Base-by-base conservation (phyloP, 768 basidiomycete species). In the Xanthoconium purpureum region DNA sequence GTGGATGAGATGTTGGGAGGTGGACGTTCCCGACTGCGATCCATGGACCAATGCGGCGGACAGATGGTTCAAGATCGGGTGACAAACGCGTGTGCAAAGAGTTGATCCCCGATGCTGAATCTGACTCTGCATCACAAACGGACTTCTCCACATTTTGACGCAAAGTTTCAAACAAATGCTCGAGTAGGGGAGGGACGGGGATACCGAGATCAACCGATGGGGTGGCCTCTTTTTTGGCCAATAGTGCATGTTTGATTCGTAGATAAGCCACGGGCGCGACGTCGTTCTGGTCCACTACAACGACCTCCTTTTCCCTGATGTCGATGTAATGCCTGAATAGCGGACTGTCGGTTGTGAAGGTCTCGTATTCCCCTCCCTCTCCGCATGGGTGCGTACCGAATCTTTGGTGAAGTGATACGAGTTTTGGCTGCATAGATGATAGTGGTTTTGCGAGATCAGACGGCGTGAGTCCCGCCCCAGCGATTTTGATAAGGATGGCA, bases 331-430 rank as follows among this genome's bases (percentile, higher is more conserved):
- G 79, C 62, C 91, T 91, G 81, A 95, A 98, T 13, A 96, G 66
- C 0, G 95, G 91, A 58, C 89, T 90, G 62, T 97, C 91, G 13
- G 94, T 75, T 1, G 96, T 98, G 55, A 98, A 76, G 0, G 88
- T 91, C 69, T 99, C 97, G 71, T 98, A 99, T 74, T 99, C 97
- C 3, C 97, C 97, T 2, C 97, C 97, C 74, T 99, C 97, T 11
- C 97, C 97, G 59, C 96, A 98, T 2, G 96, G 81, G 67, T 99
- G 97, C 0, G 89, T 87, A 5, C 94, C 94, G 64, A 94, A 99
- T 29, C 84, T 72, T 11, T 73, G 66, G 68, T 95, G 92, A 63
- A 99, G 79, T 62, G 83, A 86, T 15, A 75, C 61, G 24, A 99
- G 74, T 7, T 83, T 88, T 3, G 83, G 78, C 60, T 87, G 79